Base-by-base conservation (phyloP, 345 rosid genomes). In the Eucalyptus melliodora region DNA sequence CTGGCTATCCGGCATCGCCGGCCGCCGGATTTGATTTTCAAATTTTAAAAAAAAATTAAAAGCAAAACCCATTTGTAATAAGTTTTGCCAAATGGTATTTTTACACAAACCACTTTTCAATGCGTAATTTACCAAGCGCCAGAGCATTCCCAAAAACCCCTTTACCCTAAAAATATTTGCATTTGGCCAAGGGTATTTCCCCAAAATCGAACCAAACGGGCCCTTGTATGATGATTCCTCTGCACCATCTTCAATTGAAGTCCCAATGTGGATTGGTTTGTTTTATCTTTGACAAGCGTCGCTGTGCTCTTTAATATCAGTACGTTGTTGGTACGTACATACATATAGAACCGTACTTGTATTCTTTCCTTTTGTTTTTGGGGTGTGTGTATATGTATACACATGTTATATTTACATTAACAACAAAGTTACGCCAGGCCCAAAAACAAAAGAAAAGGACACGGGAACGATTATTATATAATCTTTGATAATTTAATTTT, bases 1-100 rank as follows among this genome's bases (percentile, higher is more conserved):
- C 50, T 47, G 14, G 50, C 50, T 0, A 0, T 47, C 14, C 50
- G 5, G 14, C 14, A 47, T 1, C 50, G 0, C 2, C 4, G 50
- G 14, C 14, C 5, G 5, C 14, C 50, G 5, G 50, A 47, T 47
- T 47, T 47, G 14, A 47, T 47, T 47, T 47, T 47, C 50, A 47
- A 1, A 47, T 47, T 47, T 1, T 3, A 47, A 10, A 47, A 47
- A 47, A 47, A 11, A 47, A 47, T 47, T 4, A 47, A 47, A 47
- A 11, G 14, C 50, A 47, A 47, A 47, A 47, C 50, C 50, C 14
- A 11, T 47, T 47, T 47, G 50, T 47, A 47, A 47, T 47, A 47
- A 47, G 5, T 47, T 47, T 47, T 47, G 5, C 14, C 50, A 47
- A 47, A 47, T 2, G 14, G 50, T 47, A 47, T 47, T 47, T 47